Conservation (phyloP, 2,329 filamentous ascomycete species). For the Nothomitra cinnamomea region DNA sequence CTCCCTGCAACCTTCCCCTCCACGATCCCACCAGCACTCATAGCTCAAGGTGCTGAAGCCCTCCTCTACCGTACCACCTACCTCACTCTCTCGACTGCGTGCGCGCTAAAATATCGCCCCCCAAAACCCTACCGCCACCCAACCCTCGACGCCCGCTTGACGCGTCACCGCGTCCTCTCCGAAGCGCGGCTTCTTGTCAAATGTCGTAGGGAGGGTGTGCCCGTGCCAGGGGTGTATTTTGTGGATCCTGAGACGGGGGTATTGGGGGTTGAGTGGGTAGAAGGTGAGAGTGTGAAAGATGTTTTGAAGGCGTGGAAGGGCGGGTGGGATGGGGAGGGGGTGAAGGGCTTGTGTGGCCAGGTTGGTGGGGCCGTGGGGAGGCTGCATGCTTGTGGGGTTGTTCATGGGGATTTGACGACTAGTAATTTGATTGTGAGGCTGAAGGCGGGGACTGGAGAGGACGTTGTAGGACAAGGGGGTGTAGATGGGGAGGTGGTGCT, state of each 20-base stretch:
- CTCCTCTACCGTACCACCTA: conserved; percentile 80
- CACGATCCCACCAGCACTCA: conserved; percentile 45
- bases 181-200: conserved; percentile 75
- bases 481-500: conserved; percentile 63
- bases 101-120: conserved; percentile 81
- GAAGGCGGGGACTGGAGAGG: conserved; percentile 6
- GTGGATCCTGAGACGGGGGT: conserved; percentile 46
- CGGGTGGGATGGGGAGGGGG: conserved; percentile 19
- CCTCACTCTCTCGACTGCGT: conserved; percentile 47
- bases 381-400: conserved; percentile 69
- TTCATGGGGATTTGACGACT: conserved; percentile 92
- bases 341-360: conserved; percentile 47
- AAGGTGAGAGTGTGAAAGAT: conserved; percentile 51
- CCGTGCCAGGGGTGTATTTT: conserved; percentile 67
- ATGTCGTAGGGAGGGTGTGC: conserved; percentile 60
- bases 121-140: conserved; percentile 86
- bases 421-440: conserved; percentile 78
- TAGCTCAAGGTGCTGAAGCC: conserved; percentile 90
- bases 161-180: conserved; percentile 68
- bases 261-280: conserved; percentile 74
- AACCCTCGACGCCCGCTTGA: conserved; percentile 71
- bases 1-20: background rate
- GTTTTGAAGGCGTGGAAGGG: conserved; percentile 54
- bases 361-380: conserved; percentile 56
- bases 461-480: conserved; percentile 10